Evolutionary conservation across 805 yeast genomes (phyloP), one percentile per base, ranked within the genome.

Genomic region (Cyberlindnera bimundalis): DNA sequence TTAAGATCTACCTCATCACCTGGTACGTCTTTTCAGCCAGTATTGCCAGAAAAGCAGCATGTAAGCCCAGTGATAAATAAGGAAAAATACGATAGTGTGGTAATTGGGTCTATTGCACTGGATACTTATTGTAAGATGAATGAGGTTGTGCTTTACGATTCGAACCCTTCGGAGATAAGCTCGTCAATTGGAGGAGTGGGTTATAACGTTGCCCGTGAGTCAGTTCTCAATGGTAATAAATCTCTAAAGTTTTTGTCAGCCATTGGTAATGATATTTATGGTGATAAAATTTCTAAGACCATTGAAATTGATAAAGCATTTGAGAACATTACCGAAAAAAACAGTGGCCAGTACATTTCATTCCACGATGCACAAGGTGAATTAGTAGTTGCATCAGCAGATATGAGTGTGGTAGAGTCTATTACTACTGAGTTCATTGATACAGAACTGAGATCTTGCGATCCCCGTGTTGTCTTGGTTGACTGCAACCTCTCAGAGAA

Each of bases 141-240:
- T 2, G 46, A 53, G 13, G 53, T 56, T 21, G 50, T 56, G 5
- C 52, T 71, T 51, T 61, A 65, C 11, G 91, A 91, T 43, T 87
- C 96, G 3, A 84, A 84, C 48, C 93, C 93, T 0, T 89, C 93
- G 0, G 56, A 52, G 0, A 70, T 76, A 6, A 52, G 60, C 1
- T 70, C 79, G 3, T 68, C 82, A 0, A 58, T 86, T 8, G 96
- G 96, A 1, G 96, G 96, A 1, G 96, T 88, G 2, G 96, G 88
- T 0, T 80, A 74, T 58, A 88, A 89, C 52, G 79, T 88, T 13
- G 79, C 86, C 0, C 53, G 74, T n/a, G 91, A 93, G 0, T 67
- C 83, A 3, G 53, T 61, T 15, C 73, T 68, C 44, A 47, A 52
- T 3, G 62, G 55, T 21, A 56, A 46, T 36, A 50, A 48, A 3